These are phyloP conservation scores for Colletotrichum sp. DNA, from an alignment of 2,329 filamentous ascomycete species.

Conservation along the genomic window DNA sequence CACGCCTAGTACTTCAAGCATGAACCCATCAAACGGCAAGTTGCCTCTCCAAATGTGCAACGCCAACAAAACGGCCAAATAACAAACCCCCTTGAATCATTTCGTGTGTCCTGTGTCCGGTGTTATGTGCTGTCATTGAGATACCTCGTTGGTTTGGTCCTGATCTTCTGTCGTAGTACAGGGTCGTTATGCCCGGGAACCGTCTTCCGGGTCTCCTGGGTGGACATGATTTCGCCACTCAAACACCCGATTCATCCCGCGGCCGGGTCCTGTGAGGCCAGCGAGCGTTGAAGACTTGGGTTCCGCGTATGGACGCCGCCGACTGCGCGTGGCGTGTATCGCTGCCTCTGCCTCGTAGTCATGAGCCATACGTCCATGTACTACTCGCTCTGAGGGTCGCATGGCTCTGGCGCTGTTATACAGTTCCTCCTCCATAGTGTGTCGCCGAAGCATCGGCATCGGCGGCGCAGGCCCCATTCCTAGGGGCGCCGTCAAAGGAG, in stretches of 20 bases:
- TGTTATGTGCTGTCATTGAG: neutral
- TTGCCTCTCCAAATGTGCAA: neutral
- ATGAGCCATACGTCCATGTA: slow-evolving; percentile 29
- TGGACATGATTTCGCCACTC: slow-evolving; percentile 56
- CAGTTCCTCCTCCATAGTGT: slow-evolving; percentile 46
- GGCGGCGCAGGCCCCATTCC: slow-evolving; percentile 26
- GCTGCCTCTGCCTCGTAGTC: slow-evolving; percentile 37
- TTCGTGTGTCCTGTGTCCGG: neutral
- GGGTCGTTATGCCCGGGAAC: neutral
- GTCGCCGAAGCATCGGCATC: slow-evolving; percentile 38
- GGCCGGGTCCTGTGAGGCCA: slow-evolving; percentile 48
- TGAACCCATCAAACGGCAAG: neutral
- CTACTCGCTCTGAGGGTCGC: slow-evolving; percentile 33
- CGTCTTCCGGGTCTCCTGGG: slow-evolving; percentile 43
- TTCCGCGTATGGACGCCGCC: slow-evolving; percentile 27
- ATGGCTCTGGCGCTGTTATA: slow-evolving; percentile 36
- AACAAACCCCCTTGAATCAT: neutral
- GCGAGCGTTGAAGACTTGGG: slow-evolving; percentile 50
- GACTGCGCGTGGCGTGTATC: slow-evolving; percentile 31
- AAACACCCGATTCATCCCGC: slow-evolving; percentile 52
- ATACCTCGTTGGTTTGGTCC: neutral
- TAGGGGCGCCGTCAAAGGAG: slow-evolving; percentile 7
- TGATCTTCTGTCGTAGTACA: slow-evolving; percentile 1
- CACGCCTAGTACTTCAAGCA: slow-evolving; percentile 7
- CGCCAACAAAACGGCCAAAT: neutral